Base-by-base conservation (phyloP, 129 eudicot species). In the Chrysanthemum lavandulifolium region DNA sequence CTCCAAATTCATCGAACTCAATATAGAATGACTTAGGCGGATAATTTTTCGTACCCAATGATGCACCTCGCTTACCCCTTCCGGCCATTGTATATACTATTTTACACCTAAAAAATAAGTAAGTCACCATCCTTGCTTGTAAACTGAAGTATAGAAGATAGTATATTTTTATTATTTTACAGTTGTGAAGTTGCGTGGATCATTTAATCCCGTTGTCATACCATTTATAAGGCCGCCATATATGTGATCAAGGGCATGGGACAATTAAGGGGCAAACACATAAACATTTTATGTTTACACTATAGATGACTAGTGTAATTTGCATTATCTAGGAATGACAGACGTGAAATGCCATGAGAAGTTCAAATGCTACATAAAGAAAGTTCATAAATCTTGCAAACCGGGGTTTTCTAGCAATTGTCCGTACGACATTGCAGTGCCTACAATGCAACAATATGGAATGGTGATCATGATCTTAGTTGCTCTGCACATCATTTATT, bases 381-480 rank as follows among this genome's bases (percentile, higher is more conserved):
- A 84, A 78, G 97, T 90, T 25, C 87, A 86, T 29, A 90, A 83
- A 74, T 87, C 97, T 1, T 97, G 99, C 12, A 90, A 90, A 75
- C 57, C 73, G 2, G 96, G 99, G 56, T 94, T 94, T 71, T 89
- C 96, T 11, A 83, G 52, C 5, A 84, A 72, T 10, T 92, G 98
- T 13, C 91, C 94, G 0, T 80, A 83, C 62, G 88, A 83, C 56
- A 83, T 81, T 14, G 96, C 89, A 29, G 95, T 89, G 60, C 96
- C 98, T 52, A 89, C 89, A 62, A 92, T 92, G 98, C 86, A 79
- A 48, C 98, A 89, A 81, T 25, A 25, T 25, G 98, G 96, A 5
- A 92, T 92, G 98, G 95, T 85, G 72, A 75, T 92, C 95, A 96
- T 94, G 43, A 92, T 92, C 73, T 23, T 87, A 65, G 81, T 89